phyloP scores from a whole-genome alignment of 371 early-diverging fungal species.

The Mortierella sp. region DNA sequence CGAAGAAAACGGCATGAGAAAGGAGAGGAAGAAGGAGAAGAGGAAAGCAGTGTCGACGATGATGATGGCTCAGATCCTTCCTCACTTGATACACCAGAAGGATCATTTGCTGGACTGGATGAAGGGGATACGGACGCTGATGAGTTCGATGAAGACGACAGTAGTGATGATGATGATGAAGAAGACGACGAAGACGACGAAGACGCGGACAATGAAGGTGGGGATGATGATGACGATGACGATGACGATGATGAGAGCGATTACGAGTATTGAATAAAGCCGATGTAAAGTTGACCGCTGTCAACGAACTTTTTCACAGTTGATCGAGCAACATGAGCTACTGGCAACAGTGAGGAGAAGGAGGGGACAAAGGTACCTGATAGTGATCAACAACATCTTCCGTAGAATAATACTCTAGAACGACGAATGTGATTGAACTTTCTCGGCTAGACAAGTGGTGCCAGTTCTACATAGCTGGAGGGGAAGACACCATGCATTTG shows the following conservation, averaged over 20 bases:
- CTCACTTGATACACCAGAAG: conserved; percentile 6
- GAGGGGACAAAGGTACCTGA: conserved; percentile 2
- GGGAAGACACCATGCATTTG: conserved; percentile 81
- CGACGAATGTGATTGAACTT: too few species aligned
- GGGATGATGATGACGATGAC: conserved; percentile 8
- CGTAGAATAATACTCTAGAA: too few species aligned
- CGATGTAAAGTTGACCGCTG: too few species aligned
- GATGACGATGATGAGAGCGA: neutral
- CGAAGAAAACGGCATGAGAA: conserved; percentile 12
- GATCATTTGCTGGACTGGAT: neutral
- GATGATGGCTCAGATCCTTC: conserved; percentile 23
- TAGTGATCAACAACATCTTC: neutral
- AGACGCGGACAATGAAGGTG: conserved; percentile 5
- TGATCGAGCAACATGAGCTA: too few species aligned
- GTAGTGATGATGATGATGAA: neutral
- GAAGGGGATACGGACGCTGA: conserved; percentile 4
- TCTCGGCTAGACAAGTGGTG: conserved; percentile 19
- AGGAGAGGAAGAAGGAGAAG: neutral
- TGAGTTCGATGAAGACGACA: conserved; percentile 7
- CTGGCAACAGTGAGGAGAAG: too few species aligned
- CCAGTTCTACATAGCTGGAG: conserved; percentile 73
- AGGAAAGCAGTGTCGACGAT: conserved; percentile 2
- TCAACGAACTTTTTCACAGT: too few species aligned
- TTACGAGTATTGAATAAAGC: too few species aligned
- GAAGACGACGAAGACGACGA: neutral